Evolutionary conservation across 768 basidiomycete species (phyloP).

Genomic region (Cystobasidium ongulense): DNA sequence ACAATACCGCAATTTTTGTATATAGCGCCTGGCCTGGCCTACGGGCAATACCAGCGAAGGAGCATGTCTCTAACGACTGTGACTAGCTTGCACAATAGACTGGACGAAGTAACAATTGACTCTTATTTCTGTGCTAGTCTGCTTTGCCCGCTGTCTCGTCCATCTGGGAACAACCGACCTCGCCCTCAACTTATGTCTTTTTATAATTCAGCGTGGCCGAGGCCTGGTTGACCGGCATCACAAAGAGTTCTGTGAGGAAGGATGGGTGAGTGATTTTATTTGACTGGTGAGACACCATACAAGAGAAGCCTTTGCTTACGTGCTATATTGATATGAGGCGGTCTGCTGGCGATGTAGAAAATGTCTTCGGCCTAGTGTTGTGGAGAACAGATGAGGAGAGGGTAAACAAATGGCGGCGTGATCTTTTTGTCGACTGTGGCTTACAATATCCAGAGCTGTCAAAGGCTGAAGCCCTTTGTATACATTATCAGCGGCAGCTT

Average conservation of each 20-base stretch:
- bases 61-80: too few species aligned
- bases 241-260: constrained; percentile 13
- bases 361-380: constrained; percentile 95
- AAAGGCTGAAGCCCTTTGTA: constrained; percentile 58
- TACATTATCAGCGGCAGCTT: constrained; percentile 70
- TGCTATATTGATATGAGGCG: constrained; percentile 78
- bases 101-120: too few species aligned
- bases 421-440: constrained; percentile 33
- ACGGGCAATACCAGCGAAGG: too few species aligned
- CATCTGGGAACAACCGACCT: too few species aligned
- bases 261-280: neutral
- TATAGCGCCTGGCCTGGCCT: too few species aligned
- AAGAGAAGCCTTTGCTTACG: constrained; percentile 52
- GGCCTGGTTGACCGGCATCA: constrained; percentile 33
- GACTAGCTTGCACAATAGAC: too few species aligned
- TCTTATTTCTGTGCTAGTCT: too few species aligned
- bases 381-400: too few species aligned
- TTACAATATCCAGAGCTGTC: constrained; percentile 34
- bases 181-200: neutral
- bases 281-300: neutral
- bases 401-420: too few species aligned
- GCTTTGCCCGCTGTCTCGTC: too few species aligned
- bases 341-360: constrained; percentile 88
- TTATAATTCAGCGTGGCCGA: constrained; percentile 20
- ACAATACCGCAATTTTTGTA: too few species aligned